phyloP scores from a whole-genome alignment of 2,329 filamentous ascomycete genomes.

The Neopestalotiopsis rosae region DNA sequence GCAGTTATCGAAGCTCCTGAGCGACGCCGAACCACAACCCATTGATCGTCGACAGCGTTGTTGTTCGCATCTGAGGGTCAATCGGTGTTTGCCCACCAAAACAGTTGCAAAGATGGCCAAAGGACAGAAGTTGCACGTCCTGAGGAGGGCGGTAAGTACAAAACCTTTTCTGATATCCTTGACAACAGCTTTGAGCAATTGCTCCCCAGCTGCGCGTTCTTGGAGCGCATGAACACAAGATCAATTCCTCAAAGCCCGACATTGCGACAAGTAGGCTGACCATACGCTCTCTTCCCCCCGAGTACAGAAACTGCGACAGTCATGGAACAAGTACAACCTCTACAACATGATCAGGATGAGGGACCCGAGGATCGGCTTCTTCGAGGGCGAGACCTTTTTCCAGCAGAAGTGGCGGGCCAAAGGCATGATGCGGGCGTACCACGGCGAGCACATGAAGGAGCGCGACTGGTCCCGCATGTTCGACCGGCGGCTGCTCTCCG shows the following conservation, averaged over 20 bases:
- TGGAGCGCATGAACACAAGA: too few relatives aligned
- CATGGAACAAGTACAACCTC: constrained; percentile 97
- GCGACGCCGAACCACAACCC: background rate
- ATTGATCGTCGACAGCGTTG: background rate
- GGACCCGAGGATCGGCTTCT: constrained; percentile 46
- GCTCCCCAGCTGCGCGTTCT: background rate
- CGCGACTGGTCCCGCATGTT: constrained; percentile 96
- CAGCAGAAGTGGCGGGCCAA: constrained; percentile 99
- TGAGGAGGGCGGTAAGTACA: constrained; percentile 66
- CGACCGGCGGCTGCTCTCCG: constrained; percentile 77
- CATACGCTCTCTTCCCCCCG: constrained; percentile 12
- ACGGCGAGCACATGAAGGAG: constrained; percentile 93
- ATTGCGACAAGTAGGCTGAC: constrained; percentile 1
- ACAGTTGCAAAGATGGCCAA: constrained; percentile 41
- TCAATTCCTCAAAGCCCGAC: too few relatives aligned
- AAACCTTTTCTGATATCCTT: constrained; percentile 14
- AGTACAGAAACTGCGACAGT: constrained; percentile 84
- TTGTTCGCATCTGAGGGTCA: background rate
- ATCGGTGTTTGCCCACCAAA: background rate
- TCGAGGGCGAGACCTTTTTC: constrained; percentile 74
- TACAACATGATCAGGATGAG: constrained; percentile 77
- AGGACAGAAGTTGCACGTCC: constrained; percentile 66
- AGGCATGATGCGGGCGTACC: constrained; percentile 81
- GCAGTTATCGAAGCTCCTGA: background rate
- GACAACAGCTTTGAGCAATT: background rate